Conservation (phyloP, 1,139 yeast species). For the Nakaseomyces uthaithaninus region DNA sequence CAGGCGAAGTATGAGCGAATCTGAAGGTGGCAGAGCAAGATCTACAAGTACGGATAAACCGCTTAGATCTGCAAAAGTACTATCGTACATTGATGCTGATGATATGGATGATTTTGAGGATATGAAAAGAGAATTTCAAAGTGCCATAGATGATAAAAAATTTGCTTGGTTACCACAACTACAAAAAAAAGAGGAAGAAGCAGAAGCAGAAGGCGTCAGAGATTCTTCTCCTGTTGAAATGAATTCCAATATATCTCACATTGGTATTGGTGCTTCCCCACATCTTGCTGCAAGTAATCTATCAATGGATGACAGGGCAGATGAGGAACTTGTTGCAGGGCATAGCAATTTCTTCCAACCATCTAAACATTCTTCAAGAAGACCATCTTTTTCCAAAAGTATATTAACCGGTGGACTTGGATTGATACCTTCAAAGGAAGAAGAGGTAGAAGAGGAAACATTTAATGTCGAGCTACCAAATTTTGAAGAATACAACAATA, state of each 20-base stretch:
- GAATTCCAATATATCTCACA: background rate
- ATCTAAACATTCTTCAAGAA: conserved; percentile 3
- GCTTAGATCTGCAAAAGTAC: conserved; percentile 24
- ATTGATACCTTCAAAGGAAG: conserved; percentile 8
- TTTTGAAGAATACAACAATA: conserved; percentile 17
- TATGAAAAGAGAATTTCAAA: conserved; percentile 27
- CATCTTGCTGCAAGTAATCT: background rate
- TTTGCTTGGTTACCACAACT: conserved; percentile 28
- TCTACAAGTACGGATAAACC: conserved; percentile 13
- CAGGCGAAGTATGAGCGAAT: conserved; percentile 14
- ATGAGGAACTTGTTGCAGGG: background rate
- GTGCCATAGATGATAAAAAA: conserved; percentile 24
- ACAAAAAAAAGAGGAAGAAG: conserved; percentile 1
- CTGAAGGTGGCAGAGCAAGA: background rate
- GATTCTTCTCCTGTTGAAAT: background rate
- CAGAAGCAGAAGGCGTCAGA: background rate
- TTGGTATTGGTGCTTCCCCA: background rate
- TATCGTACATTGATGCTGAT: conserved; percentile 26
- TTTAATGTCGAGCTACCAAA: conserved; percentile 19
- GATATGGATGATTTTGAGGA: conserved; percentile 30
- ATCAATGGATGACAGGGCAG: background rate
- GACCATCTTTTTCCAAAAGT: conserved; percentile 1
- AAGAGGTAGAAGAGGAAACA: conserved; percentile 11
- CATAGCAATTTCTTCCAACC: background rate
- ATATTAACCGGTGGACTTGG: background rate